Evolutionary conservation across 2,329 filamentous ascomycete genomes (phyloP), one percentile per base, ranked within the genome.

Genomic region (Pseudogymnoascus sp.): DNA sequence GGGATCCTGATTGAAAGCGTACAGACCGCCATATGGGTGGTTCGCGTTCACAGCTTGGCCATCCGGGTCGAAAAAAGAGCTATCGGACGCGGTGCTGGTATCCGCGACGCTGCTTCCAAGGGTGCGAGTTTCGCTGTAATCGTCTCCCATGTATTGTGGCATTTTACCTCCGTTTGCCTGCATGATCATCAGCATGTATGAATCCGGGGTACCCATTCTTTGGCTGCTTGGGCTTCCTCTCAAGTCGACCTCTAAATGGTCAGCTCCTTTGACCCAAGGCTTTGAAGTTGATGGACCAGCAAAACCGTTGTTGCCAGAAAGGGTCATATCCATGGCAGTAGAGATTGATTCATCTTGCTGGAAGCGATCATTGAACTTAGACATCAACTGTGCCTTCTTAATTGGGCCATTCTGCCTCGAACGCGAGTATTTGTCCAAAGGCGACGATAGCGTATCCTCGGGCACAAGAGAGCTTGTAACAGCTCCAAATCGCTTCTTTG

Each of bases 91-190:
- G 26, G 29, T 33, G n/a, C 50, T 56, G 29, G 10, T 33, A 56
- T 56, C 50, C 15, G 50, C 50, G 10, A 56, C 10, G 50, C 50
- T 56, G 26, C 50, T 56, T 33, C 50, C 50, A 33, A 56, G 50
- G 11, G 50, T 56, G 29, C 50, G 50, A 3, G 10, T 33, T 26
- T 56, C 26, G 50, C 50, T 56, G 17, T 56, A 9, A 33, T 56
- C 4, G 23, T 56, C 50, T 33, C 50, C 59, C 59, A 60, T 60
- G 35, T 60, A 42, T 23, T 38, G 59, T 17, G 59, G 59, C 33
- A 60, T 38, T 15, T n/a, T 40, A 7, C 59, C 59, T 38, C 23
- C 59, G 17, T 60, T 60, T 13, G 59, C 59, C 38, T 38, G 35
- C 9, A 60, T 40, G 4, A 60, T 31, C 35, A 60, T 60, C 5